Evolutionary conservation across 23 red algal species (phyloP).

Genomic region (Agarophyton chilense): DNA sequence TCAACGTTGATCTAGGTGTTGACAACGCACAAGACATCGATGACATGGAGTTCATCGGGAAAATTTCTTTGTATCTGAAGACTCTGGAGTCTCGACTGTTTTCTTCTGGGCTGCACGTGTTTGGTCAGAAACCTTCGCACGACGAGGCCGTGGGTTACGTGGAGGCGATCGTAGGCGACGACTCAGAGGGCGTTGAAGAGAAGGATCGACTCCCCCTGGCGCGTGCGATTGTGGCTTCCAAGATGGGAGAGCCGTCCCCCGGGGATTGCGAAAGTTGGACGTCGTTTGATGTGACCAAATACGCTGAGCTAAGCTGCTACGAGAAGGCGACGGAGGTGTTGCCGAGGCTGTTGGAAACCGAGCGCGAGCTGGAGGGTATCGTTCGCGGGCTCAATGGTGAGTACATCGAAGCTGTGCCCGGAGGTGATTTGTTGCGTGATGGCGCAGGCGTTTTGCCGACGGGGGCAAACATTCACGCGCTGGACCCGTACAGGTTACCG

Average conservation of each 20-base stretch:
- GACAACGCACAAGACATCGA: not conserved
- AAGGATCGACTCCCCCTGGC: not conserved
- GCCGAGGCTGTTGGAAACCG: slow-evolving; percentile 29
- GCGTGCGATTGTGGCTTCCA: slow-evolving; percentile 21
- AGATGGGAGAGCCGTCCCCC: not conserved
- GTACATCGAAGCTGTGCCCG: slow-evolving; percentile 67
- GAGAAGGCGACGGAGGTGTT: slow-evolving; percentile 24
- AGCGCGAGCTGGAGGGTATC: slow-evolving; percentile 48
- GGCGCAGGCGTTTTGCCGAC: slow-evolving; percentile 69
- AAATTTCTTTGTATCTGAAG: slow-evolving; percentile 29
- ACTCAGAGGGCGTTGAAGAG: slow-evolving; percentile 4
- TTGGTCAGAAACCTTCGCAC: slow-evolving; percentile 26
- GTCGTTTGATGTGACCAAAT: not conserved
- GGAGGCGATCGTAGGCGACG: slow-evolving; percentile 32
- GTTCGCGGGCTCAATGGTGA: slow-evolving; percentile 55
- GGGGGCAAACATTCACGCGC: slow-evolving; percentile 77
- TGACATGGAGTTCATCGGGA: slow-evolving; percentile 27
- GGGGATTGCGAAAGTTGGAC: not conserved
- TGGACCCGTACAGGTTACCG: slow-evolving; percentile 77
- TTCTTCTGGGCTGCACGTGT: slow-evolving; percentile 64
- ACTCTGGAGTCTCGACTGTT: slow-evolving; percentile 59
- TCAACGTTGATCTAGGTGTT: slow-evolving; percentile 46
- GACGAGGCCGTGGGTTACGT: slow-evolving; percentile 39
- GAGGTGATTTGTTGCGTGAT: slow-evolving; percentile 73
- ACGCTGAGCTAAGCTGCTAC: not conserved